Evolutionary conservation across 495 filamentous ascomycete genomes (phyloP), one percentile per base, ranked within the genome.

Genomic region (Tetracladium marchalianum): DNA sequence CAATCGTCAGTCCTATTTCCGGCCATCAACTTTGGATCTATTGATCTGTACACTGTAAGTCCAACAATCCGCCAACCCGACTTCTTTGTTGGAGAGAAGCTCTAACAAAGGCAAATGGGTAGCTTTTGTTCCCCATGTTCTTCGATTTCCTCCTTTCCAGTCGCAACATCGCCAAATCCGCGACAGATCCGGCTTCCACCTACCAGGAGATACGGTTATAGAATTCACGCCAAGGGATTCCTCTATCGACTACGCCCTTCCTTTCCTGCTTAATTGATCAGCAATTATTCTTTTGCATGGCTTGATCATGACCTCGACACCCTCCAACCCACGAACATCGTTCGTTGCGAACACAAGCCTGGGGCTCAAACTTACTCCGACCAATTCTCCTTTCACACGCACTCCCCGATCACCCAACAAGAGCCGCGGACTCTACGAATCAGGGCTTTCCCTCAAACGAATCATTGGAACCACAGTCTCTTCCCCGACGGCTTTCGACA

Each of bases 401-500:
- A 68, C 75, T 10, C 68, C 73, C 38, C 73, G 81, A 47, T 82
- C 85, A 18, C 77, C 81, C 17, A 67, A 74, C 49, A 85, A 80
- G 57, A 51, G 63, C 11, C 61, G 61, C 8, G 22, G 50, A 38
- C 35, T 57, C 16, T 63, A 61, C 52, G 72, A 77, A 35, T 66
- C 70, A 43, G 73, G 71, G 24, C 70, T 96, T 17, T 81, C 81
- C 27, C 72, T 95, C 27, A 80, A 81, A 56, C 79, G 83, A 33
- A 86, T 97, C 32, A 84, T 97, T 54, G 90, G 90, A 12, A 90
- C 88, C 13, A 93, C 90, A 11, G 89, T 86, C 45, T 76, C 67
- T 49, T 85, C 87, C 5, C 81, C 86, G 13, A 89, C 85, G 63
- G 89, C 82, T 43, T 95, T 98, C 62, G 90, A 93, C 57, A 76